phyloP scores from a whole-genome alignment of 2,329 filamentous ascomycete species.

The Huntiella savannae region DNA sequence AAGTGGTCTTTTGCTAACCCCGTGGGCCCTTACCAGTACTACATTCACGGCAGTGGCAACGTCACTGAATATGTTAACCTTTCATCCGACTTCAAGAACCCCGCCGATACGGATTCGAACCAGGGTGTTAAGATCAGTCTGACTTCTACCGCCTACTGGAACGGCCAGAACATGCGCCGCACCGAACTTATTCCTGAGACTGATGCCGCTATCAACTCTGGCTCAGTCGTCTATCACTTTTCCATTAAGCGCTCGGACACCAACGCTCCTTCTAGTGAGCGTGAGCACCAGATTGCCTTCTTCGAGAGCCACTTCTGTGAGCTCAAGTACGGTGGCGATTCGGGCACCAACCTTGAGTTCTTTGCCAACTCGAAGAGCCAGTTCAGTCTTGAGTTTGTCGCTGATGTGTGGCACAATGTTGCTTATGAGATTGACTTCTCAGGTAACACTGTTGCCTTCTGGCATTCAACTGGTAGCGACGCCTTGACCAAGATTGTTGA shows the following conservation, averaged over 20 bases:
- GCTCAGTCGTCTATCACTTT: constrained; percentile 55
- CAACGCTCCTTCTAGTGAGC: constrained; percentile 40
- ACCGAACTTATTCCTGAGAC: constrained; percentile 59
- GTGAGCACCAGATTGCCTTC: constrained; percentile 47
- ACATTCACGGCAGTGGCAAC: constrained; percentile 45
- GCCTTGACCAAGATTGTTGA: constrained; percentile 37
- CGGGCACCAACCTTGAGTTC: constrained; percentile 41
- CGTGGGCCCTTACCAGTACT: constrained; percentile 55
- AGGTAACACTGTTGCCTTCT: constrained; percentile 43
- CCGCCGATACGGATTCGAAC: constrained; percentile 37
- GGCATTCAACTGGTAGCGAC: constrained; percentile 45
- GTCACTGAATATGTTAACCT: constrained; percentile 44
- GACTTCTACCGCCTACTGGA: constrained; percentile 45
- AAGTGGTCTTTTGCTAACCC: constrained; percentile 50
- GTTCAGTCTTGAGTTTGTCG: constrained; percentile 42
- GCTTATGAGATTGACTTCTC: constrained; percentile 54
- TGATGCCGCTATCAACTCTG: constrained; percentile 41
- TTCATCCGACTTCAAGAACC: constrained; percentile 42
- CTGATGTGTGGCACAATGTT: constrained; percentile 55
- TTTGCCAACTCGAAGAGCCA: constrained; percentile 38
- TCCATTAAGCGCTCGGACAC: constrained; percentile 38
- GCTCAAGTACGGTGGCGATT: constrained; percentile 47
- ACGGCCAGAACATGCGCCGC: constrained; percentile 52
- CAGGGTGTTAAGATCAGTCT: constrained; percentile 54
- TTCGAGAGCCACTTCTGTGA: constrained; percentile 59